Evolutionary conservation across 108 stramenopile genomes (phyloP).

Genomic region (Parietichytrium sp.): DNA sequence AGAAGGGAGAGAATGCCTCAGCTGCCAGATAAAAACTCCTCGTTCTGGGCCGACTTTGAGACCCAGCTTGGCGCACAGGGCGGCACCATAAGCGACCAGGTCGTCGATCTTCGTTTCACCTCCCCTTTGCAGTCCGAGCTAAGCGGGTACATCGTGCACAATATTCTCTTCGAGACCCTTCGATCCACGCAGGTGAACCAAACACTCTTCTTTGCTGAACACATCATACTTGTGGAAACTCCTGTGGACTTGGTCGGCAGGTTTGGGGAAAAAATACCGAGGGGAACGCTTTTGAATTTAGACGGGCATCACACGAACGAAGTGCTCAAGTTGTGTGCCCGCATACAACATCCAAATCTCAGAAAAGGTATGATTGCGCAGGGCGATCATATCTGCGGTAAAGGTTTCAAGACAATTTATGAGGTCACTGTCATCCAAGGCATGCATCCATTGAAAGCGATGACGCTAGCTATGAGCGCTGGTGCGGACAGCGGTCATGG

Average conservation of each 20-base stretch:
- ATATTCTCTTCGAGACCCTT: constrained; percentile 33
- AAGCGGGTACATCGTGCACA: not conserved
- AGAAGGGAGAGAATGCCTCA: constrained; percentile 22
- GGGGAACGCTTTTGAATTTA: not conserved
- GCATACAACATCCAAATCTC: not conserved
- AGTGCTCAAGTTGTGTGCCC: constrained; percentile 27
- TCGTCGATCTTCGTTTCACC: constrained; percentile 13
- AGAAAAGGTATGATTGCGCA: not conserved
- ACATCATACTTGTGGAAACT: constrained; percentile 13
- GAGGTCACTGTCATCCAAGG: constrained; percentile 4
- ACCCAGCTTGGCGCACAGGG: not conserved
- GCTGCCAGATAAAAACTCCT: not conserved
- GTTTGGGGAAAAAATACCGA: not conserved
- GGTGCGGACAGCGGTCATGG: constrained; percentile 27
- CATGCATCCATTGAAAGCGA: constrained; percentile 15
- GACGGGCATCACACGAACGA: constrained; percentile 32
- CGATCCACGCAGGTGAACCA: too few relatives aligned
- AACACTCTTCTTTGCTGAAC: constrained; percentile 31
- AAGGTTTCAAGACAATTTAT: not conserved
- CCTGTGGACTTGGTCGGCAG: not conserved
- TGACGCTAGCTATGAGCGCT: constrained; percentile 11
- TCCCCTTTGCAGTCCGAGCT: constrained; percentile 27
- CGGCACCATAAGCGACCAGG: not conserved
- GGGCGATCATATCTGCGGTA: constrained; percentile 23
- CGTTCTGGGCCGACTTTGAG: not conserved